Percentiles rank a stretch among this genome's conserved stretches.
Conservation (phyloP, 2,329 filamentous ascomycete genomes). For the Pseudocercospora macadamiae region DNA sequence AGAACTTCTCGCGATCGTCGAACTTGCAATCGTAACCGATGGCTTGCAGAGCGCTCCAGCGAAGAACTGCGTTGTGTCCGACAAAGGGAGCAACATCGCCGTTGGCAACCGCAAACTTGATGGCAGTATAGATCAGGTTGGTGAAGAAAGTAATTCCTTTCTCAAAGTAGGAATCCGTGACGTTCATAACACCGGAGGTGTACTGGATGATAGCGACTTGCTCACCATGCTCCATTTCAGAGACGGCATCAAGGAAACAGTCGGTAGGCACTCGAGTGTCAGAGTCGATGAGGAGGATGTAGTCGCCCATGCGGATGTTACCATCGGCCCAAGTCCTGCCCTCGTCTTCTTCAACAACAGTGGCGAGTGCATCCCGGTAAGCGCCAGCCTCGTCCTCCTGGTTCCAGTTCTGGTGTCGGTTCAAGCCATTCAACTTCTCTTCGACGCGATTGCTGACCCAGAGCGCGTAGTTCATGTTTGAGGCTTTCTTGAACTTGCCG, state of each 20-base stretch:
- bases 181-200: constrained; percentile 77
- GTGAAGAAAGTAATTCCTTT: constrained; percentile 49
- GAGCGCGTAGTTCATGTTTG: constrained; percentile 73
- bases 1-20: constrained; percentile 73
- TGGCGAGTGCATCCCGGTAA: constrained; percentile 66
- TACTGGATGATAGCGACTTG: constrained; percentile 80
- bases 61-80: constrained; percentile 77
- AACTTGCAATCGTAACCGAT: constrained; percentile 71
- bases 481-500: constrained; percentile 74
- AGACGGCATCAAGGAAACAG: constrained; percentile 77
- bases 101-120: constrained; percentile 75
- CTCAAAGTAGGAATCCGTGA: constrained; percentile 67
- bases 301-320: constrained; percentile 83
- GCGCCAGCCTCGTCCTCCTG: constrained; percentile 69
- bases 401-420: constrained; percentile 65
- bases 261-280: constrained; percentile 78
- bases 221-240: constrained; percentile 78
- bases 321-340: constrained; percentile 79
- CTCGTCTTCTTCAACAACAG: constrained; percentile 65
- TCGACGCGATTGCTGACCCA: constrained; percentile 68
- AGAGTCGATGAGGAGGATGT: constrained; percentile 77
- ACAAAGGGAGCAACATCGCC: constrained; percentile 79
- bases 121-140: constrained; percentile 75
- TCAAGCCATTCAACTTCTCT: constrained; percentile 63
- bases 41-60: constrained; percentile 75